Base-by-base conservation (phyloP, 495 filamentous ascomycete genomes). In the Ramalina peruviana region DNA sequence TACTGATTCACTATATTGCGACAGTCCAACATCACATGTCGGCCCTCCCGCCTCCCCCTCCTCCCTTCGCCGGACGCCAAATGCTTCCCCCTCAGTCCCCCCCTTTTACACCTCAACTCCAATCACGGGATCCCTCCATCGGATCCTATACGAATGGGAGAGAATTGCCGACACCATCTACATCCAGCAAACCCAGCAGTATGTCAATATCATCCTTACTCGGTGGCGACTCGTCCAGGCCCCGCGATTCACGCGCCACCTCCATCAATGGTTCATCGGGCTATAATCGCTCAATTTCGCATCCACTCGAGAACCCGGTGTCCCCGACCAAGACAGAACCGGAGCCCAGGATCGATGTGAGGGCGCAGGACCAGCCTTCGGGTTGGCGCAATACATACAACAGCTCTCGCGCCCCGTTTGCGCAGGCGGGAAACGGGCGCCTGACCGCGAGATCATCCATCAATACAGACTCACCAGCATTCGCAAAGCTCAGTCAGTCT, bases 171-270 rank as follows among this genome's bases (percentile, higher is more conserved):
- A 66, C 70, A 12, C 60, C 66, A 44, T 65, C 62, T 42, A 60
- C 71, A 40, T 58, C 65, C 30, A 68, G 74, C 62, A 74, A 79
- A 37, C 74, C 74, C 10, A 83, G 83, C 65, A 85, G 83, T 69
- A 97, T 98, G 92, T 94, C 92, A 19, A 98, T 98, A 58, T 92
- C 87, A 9, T 86, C 92, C 19, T 87, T 98, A 75, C 77, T 98
- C 43, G 79, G 74, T 45, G 65, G 69, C 12, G 76, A 76, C 48
- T 59, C 73, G 19, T 82, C 82, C 41, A 78, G 78, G n/a, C 76
- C 82, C 36, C 63, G 75, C 16, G 70, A 76, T 46, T 76, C 85
- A 54, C 62, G 65, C 9, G 61, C 73, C 40, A 63, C 68, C 26
- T 23, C 25, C 13, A 27, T 48, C 12, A 48, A 48, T 23, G 45